Conservation (phyloP, 805 yeast species). For the Phaffomyces opuntiae region DNA sequence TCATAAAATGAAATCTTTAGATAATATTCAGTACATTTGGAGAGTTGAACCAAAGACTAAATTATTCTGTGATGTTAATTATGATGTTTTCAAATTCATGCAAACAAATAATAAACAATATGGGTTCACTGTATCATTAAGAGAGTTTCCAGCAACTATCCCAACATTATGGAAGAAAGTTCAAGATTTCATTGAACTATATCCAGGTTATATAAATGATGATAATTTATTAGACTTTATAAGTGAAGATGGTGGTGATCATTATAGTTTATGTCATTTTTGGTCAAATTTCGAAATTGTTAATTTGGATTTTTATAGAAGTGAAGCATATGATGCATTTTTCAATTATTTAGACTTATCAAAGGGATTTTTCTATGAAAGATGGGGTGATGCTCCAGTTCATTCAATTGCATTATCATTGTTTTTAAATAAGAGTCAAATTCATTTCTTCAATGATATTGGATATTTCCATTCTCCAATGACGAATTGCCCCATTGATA, state of each 20-base stretch:
- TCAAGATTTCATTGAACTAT: conserved; percentile 51
- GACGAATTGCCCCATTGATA: conserved; percentile 52
- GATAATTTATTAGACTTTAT: conserved; percentile 55
- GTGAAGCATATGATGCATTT: conserved; percentile 47
- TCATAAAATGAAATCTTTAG: conserved; percentile 38
- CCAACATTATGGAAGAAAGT: conserved; percentile 64
- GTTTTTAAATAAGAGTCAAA: conserved; percentile 45
- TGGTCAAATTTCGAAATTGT: conserved; percentile 81
- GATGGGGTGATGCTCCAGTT: conserved; percentile 94
- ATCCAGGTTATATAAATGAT: conserved; percentile 39
- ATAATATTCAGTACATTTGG: conserved; percentile 48
- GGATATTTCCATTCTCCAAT: conserved; percentile 69
- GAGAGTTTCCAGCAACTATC: conserved; percentile 68
- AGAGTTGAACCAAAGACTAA: conserved; percentile 55
- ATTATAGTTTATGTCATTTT: conserved; percentile 71
- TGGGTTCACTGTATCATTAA: conserved; percentile 72
- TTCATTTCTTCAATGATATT: conserved; percentile 70
- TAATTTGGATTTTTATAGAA: conserved; percentile 61
- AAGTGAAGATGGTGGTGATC: conserved; percentile 53
- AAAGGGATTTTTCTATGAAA: conserved; percentile 80
- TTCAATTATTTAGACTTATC: conserved; percentile 55
- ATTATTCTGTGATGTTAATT: conserved; percentile 50
- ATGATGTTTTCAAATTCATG: conserved; percentile 53
- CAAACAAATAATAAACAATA: conserved; percentile 56
- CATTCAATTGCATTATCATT: conserved; percentile 71